A percentile compares a stretch with the other conserved stretches of the same genome.
Conservation (phyloP, 1,139 yeast species). For the Geotrichum citri-aurantii region DNA sequence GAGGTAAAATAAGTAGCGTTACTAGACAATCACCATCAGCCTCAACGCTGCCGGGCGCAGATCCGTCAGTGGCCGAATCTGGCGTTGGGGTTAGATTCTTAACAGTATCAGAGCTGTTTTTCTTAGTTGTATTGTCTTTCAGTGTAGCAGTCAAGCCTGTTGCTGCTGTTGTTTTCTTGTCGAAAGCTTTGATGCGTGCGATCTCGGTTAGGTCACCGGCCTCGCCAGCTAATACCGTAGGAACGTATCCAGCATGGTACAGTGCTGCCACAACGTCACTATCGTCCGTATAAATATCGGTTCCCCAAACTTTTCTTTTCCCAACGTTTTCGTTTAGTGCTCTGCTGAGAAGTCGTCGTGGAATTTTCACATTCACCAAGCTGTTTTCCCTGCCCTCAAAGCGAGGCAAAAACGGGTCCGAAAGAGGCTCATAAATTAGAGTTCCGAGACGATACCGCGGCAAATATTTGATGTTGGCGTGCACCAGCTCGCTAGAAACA, state of each 20-base stretch:
- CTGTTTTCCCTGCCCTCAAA: slow-evolving; percentile 52
- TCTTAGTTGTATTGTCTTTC: not conserved
- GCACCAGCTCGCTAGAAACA: slow-evolving; percentile 44
- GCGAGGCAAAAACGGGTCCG: slow-evolving; percentile 29
- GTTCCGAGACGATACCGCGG: slow-evolving; percentile 54
- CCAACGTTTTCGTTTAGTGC: slow-evolving; percentile 40
- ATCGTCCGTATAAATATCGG: slow-evolving; percentile 88
- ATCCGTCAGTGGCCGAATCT: not conserved
- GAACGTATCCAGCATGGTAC: slow-evolving; percentile 55
- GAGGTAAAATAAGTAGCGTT: slow-evolving; percentile 65
- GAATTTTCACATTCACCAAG: slow-evolving; percentile 59
- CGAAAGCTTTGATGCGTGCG: not conserved
- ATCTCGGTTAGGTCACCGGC: not conserved
- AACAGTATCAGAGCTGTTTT: not conserved
- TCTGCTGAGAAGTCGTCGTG: slow-evolving; percentile 34
- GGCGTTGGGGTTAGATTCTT: too few relatives aligned
- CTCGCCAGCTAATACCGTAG: not conserved
- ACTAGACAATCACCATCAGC: slow-evolving; percentile 53
- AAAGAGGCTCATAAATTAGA: slow-evolving; percentile 49
- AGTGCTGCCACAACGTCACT: slow-evolving; percentile 73
- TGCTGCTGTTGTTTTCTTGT: not conserved
- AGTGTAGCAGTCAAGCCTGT: not conserved
- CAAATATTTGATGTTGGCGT: slow-evolving; percentile 42
- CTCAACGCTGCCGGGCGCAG: not conserved
- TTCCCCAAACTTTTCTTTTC: slow-evolving; percentile 79